These are phyloP conservation scores for Naganishia randhawae DNA, from an alignment of 768 basidiomycete genomes.

Conservation along the genomic window DNA sequence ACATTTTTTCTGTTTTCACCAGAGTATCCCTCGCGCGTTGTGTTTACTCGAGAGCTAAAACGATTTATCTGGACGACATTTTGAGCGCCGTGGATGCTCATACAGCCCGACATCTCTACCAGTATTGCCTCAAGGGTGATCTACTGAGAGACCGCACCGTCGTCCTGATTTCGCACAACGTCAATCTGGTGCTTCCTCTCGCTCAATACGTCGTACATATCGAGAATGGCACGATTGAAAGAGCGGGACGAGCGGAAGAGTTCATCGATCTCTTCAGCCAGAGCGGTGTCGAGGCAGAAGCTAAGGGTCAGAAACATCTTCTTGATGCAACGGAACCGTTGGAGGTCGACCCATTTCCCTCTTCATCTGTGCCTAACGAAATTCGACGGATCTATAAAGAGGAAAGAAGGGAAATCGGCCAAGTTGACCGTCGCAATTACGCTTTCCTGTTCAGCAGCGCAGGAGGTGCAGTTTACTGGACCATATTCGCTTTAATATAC, in stretches of 20 bases:
- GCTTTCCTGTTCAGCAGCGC: conserved; percentile 37
- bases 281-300: neutral
- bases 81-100: conserved; percentile 49
- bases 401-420: conserved; percentile 36
- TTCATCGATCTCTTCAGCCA: neutral
- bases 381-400: conserved; percentile 34
- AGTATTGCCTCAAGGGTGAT: conserved; percentile 39
- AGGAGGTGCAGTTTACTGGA: conserved; percentile 43
- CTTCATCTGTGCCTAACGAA: neutral
- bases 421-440: conserved; percentile 37
- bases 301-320: neutral
- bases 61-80: conserved; percentile 42
- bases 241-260: conserved; percentile 8
- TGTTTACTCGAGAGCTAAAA: conserved; percentile 47
- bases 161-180: conserved; percentile 49
- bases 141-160: conserved; percentile 40
- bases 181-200: conserved; percentile 41
- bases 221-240: conserved; percentile 12
- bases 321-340: neutral
- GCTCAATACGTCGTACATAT: conserved; percentile 38
- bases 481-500: conserved; percentile 34
- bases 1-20: conserved; percentile 13
- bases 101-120: conserved; percentile 43
- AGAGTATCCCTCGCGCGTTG: conserved; percentile 47
- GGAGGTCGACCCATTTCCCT: neutral